phyloP scores from a whole-genome alignment of 176 grass and related monocot genomes.

The Leersia perrieri region DNA sequence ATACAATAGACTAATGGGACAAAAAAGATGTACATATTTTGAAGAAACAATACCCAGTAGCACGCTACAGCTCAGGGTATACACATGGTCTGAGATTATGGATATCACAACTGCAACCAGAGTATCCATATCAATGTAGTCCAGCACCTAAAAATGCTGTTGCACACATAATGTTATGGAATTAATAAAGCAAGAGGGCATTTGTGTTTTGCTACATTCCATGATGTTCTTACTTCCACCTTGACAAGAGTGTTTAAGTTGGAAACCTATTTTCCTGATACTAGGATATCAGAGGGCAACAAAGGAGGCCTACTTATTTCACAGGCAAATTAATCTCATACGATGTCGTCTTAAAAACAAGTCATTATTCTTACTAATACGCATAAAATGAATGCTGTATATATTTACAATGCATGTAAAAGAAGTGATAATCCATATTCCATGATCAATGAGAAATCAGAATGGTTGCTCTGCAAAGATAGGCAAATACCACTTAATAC shows the following conservation, averaged over 20 bases:
- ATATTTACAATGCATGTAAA: not conserved
- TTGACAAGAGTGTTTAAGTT: not conserved
- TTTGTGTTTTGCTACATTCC: not conserved
- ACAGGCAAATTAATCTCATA: not conserved
- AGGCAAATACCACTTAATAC: not conserved
- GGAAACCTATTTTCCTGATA: constrained; percentile 4
- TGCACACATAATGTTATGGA: not conserved
- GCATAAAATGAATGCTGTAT: not conserved
- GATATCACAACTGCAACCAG: not conserved
- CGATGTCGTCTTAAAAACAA: not conserved
- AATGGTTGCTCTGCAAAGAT: not conserved
- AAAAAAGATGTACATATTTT: not conserved
- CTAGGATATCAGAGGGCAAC: not conserved
- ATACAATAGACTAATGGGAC: not conserved
- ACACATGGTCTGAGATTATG: not conserved
- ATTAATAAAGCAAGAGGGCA: not conserved
- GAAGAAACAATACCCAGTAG: not conserved
- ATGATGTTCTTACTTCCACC: not conserved
- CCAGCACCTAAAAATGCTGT: not conserved
- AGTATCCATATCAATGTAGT: constrained; percentile 1
- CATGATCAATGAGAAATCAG: not conserved
- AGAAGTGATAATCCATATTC: not conserved
- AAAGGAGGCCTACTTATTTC: not conserved
- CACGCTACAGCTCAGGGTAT: not conserved
- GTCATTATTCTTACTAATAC: not conserved